These are phyloP conservation scores for Rhizomucor pusillus DNA, from an alignment of 371 early-diverging fungal species.

Conservation along the genomic window DNA sequence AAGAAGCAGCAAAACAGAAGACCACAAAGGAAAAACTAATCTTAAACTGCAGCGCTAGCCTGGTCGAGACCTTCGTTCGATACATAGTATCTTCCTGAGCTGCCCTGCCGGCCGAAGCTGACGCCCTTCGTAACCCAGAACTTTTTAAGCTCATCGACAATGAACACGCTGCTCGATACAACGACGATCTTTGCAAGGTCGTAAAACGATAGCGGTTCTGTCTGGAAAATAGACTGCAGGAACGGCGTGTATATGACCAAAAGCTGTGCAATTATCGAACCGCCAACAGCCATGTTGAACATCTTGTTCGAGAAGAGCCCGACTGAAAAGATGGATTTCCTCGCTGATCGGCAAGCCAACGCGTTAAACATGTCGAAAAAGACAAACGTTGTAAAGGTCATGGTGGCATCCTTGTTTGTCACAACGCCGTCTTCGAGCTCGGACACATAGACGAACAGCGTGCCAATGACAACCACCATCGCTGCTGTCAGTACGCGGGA, in stretches of 20 bases:
- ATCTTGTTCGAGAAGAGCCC: constrained; percentile 85
- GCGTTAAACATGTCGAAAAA: constrained; percentile 96
- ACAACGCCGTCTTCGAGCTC: constrained; percentile 79
- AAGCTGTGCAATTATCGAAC: constrained; percentile 83
- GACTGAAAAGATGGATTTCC: constrained; percentile 76
- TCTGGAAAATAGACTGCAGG: constrained; percentile 91
- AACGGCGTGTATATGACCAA: constrained; percentile 88
- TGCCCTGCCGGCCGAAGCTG: neutral
- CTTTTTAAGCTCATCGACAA: constrained; percentile 81
- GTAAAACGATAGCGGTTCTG: constrained; percentile 71
- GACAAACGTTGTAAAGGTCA: constrained; percentile 97
- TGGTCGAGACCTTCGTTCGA: constrained; percentile 5
- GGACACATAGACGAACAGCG: constrained; percentile 76
- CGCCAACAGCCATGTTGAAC: constrained; percentile 82
- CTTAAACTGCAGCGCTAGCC: constrained; percentile 12
- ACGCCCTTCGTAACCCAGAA: constrained; percentile 10
- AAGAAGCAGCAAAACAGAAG: too few relatives aligned
- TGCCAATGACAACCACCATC: constrained; percentile 81
- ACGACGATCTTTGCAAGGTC: constrained; percentile 69
- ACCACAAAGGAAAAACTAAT: neutral
- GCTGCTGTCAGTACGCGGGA: constrained; percentile 81
- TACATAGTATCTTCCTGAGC: constrained; percentile 1
- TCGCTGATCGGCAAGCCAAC: constrained; percentile 84
- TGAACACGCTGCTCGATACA: constrained; percentile 72
- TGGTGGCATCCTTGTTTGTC: constrained; percentile 84